Base-by-base conservation (phyloP, 768 basidiomycete genomes). In the Macrolepiota albuminosa region DNA sequence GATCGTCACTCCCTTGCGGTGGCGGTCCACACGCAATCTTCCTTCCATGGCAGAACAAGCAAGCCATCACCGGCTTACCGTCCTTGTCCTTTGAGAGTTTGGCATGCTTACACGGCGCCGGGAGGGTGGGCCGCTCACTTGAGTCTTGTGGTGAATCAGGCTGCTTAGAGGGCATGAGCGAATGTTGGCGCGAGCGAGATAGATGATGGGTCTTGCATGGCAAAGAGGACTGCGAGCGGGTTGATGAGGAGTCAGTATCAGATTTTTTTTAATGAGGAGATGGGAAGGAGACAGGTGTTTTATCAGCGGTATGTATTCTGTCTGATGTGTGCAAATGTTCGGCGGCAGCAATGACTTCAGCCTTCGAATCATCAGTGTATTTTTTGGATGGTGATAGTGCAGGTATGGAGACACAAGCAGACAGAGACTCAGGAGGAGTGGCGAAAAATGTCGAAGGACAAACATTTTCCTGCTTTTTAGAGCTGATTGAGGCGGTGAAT, bases 11-110 rank as follows among this genome's bases (percentile, higher is more conserved):
- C 3, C 71, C 74, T 0, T 70, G 66, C 5, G 69, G 63, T 2
- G 79, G 76, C 6, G 78, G 73, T 0, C 81, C 80, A 39, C 81
- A 83, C 10, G 81, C 81, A 49, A 83, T 83, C 69, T 83, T 82
- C 16, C 81, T 71, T 4, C 77, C 77, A 11, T 81, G 72, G 49
- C 81, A 82, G 64, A 82, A 82, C 3, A 79, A 67, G 58, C 81
- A 82, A 0, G 81, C 81, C 31, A 82, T 68, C 3, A 75, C 69
- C 13, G 78, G 80, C 61, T 81, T 81, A 3, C 60, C 53, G 34
- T 59, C 52, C 31, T 59, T 52, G 29, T 56, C 51, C 37, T 57
- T 54, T 4, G 47, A 9, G 13, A 46, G 55, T 40, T 56, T 61
- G 29, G 40, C 37, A 39, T 53, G 47, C 51, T 61, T 62, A 34